Evolutionary conservation across 225 moss, liverwort and hornwort genomes (phyloP).

Genomic region (Bryum argenteum): DNA sequence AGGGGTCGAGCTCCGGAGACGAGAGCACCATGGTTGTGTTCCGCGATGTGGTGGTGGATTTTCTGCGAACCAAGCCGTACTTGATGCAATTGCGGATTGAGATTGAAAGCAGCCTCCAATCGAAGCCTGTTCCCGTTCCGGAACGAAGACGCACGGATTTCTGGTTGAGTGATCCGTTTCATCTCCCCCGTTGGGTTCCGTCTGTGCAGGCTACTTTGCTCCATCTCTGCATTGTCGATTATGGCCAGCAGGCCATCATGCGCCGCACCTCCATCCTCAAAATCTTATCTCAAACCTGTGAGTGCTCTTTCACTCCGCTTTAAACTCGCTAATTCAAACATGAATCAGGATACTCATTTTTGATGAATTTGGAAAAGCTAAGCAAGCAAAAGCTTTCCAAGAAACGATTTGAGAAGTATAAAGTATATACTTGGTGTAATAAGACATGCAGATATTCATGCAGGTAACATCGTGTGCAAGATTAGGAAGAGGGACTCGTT

Average conservation of each 20-base stretch:
- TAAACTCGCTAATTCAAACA: neutral
- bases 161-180: conserved; percentile 58
- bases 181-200: conserved; percentile 49
- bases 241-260: conserved; percentile 65
- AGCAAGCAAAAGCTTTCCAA: too few species aligned
- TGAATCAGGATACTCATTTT: too few species aligned
- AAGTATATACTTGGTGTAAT: too few species aligned
- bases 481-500: too few species aligned
- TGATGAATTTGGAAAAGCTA: too few species aligned
- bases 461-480: too few species aligned
- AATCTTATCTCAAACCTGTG: conserved; percentile 51
- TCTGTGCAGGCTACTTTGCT: conserved; percentile 38
- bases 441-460: too few species aligned
- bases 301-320: conserved; percentile 14
- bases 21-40: conserved; percentile 29
- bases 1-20: conserved; percentile 32
- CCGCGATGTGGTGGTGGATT: conserved; percentile 39
- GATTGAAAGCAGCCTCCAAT: conserved; percentile 47
- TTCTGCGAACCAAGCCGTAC: conserved; percentile 27
- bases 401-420: too few species aligned
- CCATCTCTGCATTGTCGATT: conserved; percentile 62
- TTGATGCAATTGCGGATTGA: conserved; percentile 53
- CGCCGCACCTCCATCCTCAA: conserved; percentile 50
- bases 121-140: conserved; percentile 40
- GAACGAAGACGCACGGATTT: conserved; percentile 49